phyloP scores from a whole-genome alignment of 805 yeast species.

The Clavispora carvajalis region DNA sequence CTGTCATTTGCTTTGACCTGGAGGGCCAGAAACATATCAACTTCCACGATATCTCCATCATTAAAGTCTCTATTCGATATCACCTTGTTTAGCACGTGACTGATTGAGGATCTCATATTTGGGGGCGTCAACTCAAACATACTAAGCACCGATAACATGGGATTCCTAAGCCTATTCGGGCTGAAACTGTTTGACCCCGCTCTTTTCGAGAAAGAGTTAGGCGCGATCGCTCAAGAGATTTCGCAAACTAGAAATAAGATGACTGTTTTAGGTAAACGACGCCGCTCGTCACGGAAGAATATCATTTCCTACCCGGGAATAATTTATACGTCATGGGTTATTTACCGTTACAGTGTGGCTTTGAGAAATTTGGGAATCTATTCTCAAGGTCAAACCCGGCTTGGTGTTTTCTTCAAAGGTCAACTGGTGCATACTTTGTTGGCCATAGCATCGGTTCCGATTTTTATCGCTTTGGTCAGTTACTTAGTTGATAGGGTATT shows the following conservation, averaged over 20 bases:
- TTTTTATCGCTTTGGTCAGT: constrained; percentile 14
- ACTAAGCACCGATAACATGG: constrained; percentile 6
- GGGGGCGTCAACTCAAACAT: neutral
- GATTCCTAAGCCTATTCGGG: constrained; percentile 12
- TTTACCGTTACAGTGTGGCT: constrained; percentile 17
- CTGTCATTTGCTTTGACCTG: too few species aligned
- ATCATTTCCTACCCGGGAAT: constrained; percentile 15
- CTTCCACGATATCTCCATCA: too few species aligned
- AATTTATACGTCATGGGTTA: constrained; percentile 20
- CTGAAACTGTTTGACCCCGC: constrained; percentile 35
- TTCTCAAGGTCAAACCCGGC: constrained; percentile 13
- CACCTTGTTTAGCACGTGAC: neutral
- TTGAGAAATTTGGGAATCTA: constrained; percentile 7
- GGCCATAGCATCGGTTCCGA: constrained; percentile 21
- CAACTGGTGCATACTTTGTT: constrained; percentile 19
- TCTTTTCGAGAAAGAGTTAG: constrained; percentile 39
- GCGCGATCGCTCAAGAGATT: constrained; percentile 32
- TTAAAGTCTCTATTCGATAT: too few species aligned
- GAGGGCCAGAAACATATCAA: too few species aligned
- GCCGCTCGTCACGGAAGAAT: constrained; percentile 13
- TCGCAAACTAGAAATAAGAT: constrained; percentile 21
- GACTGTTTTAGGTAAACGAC: constrained; percentile 11
- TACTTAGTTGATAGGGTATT: constrained; percentile 15
- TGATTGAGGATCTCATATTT: neutral
- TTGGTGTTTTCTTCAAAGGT: constrained; percentile 21